A percentile compares a stretch with the other conserved stretches of the same genome.
phyloP scores from a whole-genome alignment of 1,284 basidiomycete species.

The Melampsora larici-populina region DNA sequence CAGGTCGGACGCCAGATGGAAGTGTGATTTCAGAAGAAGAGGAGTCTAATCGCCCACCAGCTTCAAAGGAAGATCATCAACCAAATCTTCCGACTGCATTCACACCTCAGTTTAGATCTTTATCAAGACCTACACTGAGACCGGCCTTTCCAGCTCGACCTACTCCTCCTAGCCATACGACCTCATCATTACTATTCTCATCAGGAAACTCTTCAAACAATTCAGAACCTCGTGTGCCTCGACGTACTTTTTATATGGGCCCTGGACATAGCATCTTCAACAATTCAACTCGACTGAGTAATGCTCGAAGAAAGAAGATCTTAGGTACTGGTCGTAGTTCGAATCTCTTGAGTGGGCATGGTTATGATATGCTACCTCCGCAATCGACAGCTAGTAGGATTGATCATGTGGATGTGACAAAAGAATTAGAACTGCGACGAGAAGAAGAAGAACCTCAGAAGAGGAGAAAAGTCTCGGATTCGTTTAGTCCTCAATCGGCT shows the following conservation, averaged over 20 bases:
- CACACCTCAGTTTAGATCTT: constrained; percentile 19
- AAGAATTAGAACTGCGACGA: no score
- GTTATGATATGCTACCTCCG: neutral
- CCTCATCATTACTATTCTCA: neutral
- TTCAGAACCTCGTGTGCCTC: neutral
- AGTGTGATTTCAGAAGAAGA: no score
- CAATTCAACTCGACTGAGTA: neutral
- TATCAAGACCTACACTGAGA: constrained; percentile 1
- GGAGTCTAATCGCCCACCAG: neutral
- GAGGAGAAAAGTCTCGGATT: neutral
- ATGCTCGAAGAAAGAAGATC: neutral
- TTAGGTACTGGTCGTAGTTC: no score
- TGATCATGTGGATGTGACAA: neutral
- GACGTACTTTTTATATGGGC: constrained; percentile 14
- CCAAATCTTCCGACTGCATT: constrained; percentile 15
- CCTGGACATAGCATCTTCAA: constrained; percentile 26
- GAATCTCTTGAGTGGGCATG: neutral
- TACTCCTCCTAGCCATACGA: neutral
- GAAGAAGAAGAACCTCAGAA: neutral
- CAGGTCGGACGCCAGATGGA: no score
- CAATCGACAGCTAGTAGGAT: neutral
- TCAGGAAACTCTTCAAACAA: no score
- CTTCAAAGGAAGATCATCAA: neutral
- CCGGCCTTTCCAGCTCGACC: neutral
- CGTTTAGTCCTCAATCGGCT: neutral